Evolutionary conservation across 495 filamentous ascomycete genomes (phyloP), one percentile per base, ranked within the genome.

Genomic region (Chaetomium cochliodes): DNA sequence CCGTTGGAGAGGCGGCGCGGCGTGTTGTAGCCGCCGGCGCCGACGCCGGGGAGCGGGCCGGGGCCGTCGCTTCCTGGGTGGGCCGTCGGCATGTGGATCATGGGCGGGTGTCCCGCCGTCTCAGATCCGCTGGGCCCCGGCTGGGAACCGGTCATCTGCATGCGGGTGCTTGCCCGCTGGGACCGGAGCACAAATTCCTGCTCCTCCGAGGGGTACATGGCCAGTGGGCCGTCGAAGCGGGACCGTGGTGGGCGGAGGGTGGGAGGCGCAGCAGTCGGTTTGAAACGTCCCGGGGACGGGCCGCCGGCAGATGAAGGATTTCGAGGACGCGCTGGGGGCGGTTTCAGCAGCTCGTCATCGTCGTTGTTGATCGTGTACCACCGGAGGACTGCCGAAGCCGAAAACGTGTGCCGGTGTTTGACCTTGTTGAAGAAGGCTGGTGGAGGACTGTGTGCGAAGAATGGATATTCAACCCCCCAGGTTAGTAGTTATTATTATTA

Each of bases 161-260:
- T 65, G 52, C 61, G 63, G 4, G 65, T 58, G 54, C 63, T 67
- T 37, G 68, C 63, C 41, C 67, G 60, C 54, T 71, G 68, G 15
- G 73, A 72, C 62, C 70, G 69, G 15, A 60, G 16, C 4, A 67
- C 65, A 50, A 69, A 67, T 9, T 75, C 73, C n/a, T 68, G 68
- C 11, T 72, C 72, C 37, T 67, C 64, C 47, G 61, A 61, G 2
- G 72, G 72, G 51, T 74, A 70, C 66, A 70, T 67, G 41, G 67
- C 62, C 18, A 67, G 30, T 7, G 68, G 68, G 41, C 52, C 54
- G 58, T 67, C 53, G 12, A 37, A 42, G 53, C 25, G 46, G 20
- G 60, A 25, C 50, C 58, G 56, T 8, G 65, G 68, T 25, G 46
- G 65, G 16, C 44, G 62, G 26, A 53, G 50, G 23, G 44, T 42